Base-by-base conservation (phyloP, 345 rosid species). In the Pelargonium nanum region DNA sequence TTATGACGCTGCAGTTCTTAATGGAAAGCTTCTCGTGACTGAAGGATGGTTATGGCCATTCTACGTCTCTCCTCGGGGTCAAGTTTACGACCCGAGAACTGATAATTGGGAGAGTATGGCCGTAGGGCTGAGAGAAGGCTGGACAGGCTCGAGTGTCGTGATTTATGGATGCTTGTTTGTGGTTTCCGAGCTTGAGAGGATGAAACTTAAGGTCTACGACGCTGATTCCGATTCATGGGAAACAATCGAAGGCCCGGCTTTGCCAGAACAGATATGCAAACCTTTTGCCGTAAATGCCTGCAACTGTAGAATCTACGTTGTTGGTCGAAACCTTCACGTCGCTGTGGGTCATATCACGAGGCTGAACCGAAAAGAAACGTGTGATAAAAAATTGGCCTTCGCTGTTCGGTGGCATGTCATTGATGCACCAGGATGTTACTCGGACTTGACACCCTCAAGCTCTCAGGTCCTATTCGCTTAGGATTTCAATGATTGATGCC, bases 31-130 rank as follows among this genome's bases (percentile, higher is more conserved):
- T 50, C 80, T 87, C 19, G 92, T 90, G 6, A 87, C 97, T 0
- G 95, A 87, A 78, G 97, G 97, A 56, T 90, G 97, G 97, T 62
- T 90, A 62, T 90, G 95, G 95, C 97, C 97, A 1, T 90, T 90
- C 67, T 74, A 74, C 54, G 86, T 87, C 26, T 85, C 90, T 28
- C 97, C 95, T 0, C 72, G 97, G 61, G 97, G 97, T 58, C 95
- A 82, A 62, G 85, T 87, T 22, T 90, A 87, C 65, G 92, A 90
- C 62, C 92, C 95, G 16, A 78, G 58, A 64, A 75, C 77, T 0
- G 73, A 87, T 64, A 67, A 63, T 20, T 87, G 97, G 92, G 90
- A 90, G 67, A 76, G 63, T 52, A 90, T 90, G 97, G 72, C 87
- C 3, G 80, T 73, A 48, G 95, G 95, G 63, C 59, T 90, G 62